Base-by-base conservation (phyloP, 192 early-diverging fungal species). In the Cetraspora pellucida region DNA sequence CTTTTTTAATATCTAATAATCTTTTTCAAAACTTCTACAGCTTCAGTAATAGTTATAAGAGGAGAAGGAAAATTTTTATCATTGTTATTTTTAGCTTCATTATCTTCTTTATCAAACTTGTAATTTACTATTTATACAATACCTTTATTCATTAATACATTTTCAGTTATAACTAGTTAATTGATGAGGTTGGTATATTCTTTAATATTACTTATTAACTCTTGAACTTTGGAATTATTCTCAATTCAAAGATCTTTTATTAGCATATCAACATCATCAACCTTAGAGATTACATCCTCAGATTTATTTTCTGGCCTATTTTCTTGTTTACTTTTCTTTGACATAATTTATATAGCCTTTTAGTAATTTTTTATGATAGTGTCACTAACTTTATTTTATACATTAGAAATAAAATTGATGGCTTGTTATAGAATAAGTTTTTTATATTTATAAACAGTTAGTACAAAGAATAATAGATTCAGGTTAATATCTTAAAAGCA, bases 381-480 rank as follows among this genome's bases (percentile, higher is more conserved):
- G 19, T 59, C 19, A 59, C 58, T 59, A 59, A 59, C 19, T 11
- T 59, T 19, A 59, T 59, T 19, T n/a, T 27, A 59, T 5, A 19
- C 58, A 11, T 59, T 27, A 59, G 58, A 7, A n/a, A 59, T 59
- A n/a, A 59, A 59, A 59, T 59, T n/a, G 58, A 59, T 59, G 5
- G 25, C 19, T 59, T 59, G 7, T 59, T 27, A 11, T 27, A 59
- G 19, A 27, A 19, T 59, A 59, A 59, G 58, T 59, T 59, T 59
- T 59, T 19, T 59, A 59, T 59, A 59, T 59, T 59, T 59, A 59
- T 11, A 59, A 59, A n/a, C n/a, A n/a, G n/a, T 59, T 11, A 59
- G 19, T 59, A 23, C 7, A 59, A 13, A 11, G 25, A 59, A 59
- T 59, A 23, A 59, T n/a, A n/a, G n/a, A n/a, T n/a, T n/a, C n/a